phyloP scores from a whole-genome alignment of 306 rosid species.

The Ormosia emarginata region DNA sequence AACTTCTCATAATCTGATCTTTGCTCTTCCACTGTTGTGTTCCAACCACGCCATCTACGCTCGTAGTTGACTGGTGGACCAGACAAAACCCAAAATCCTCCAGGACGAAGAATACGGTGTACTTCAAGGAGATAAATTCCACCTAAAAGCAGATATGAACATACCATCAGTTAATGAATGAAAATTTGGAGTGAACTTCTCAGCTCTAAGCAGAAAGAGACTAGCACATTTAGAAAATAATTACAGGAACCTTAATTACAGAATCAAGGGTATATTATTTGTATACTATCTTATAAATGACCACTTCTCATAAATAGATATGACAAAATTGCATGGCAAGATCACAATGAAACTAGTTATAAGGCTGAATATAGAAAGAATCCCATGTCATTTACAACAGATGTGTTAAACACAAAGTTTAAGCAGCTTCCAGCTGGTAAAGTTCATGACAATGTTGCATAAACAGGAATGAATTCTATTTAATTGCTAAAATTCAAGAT shows the following conservation, averaged over 20 bases:
- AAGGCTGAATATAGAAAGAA: conserved; percentile 1
- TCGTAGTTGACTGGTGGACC: conserved; percentile 97
- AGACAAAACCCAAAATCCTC: conserved; percentile 94
- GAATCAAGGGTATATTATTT: too few species aligned
- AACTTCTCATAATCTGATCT: conserved; percentile 75
- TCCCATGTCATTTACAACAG: not conserved
- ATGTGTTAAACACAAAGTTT: not conserved
- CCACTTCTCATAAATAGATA: too few species aligned
- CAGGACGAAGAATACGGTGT: conserved; percentile 92
- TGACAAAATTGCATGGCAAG: not conserved
- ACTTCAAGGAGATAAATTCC: conserved; percentile 88
- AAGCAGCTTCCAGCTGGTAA: not conserved
- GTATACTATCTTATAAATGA: too few species aligned
- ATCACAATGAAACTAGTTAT: not conserved
- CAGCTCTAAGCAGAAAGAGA: not conserved
- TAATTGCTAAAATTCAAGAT: not conserved
- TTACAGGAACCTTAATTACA: too few species aligned
- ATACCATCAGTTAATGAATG: not conserved
- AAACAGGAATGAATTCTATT: not conserved
- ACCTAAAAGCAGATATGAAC: conserved; percentile 45
- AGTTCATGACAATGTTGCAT: not conserved
- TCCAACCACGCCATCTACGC: conserved; percentile 92
- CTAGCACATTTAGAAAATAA: not conserved
- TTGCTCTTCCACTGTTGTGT: conserved; percentile 87
- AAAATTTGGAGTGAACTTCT: not conserved